Conservation (phyloP, 495 filamentous ascomycete genomes). For the Neurospora cerealis region DNA sequence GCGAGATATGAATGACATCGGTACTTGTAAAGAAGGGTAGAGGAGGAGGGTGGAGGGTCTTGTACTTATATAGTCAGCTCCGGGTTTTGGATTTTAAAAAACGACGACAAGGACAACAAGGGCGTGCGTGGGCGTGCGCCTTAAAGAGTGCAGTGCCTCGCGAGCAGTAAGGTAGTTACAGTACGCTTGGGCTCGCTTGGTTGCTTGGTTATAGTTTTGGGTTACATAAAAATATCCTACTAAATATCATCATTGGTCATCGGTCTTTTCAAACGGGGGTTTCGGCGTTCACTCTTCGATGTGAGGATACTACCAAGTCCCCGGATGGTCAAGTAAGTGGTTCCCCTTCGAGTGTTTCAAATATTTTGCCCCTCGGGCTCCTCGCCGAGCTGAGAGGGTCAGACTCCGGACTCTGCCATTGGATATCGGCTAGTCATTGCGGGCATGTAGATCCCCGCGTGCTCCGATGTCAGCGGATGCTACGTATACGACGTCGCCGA, state of each 20-base stretch:
- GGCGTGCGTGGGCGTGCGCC: neutral
- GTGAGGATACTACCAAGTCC: neutral
- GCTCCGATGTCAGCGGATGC: neutral
- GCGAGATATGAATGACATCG: neutral
- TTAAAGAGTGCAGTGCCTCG: neutral
- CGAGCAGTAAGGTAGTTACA: conserved; percentile 1
- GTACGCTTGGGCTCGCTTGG: neutral
- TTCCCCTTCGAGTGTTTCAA: neutral
- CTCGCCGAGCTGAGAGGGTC: neutral
- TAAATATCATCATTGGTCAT: neutral
- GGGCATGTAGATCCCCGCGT: neutral
- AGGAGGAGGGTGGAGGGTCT: neutral
- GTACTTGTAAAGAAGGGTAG: neutral
- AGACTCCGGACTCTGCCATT: neutral
- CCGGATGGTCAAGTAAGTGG: neutral
- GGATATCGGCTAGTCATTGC: neutral
- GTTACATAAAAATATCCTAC: neutral
- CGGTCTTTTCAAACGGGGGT: neutral
- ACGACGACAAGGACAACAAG: neutral
- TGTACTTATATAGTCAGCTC: neutral
- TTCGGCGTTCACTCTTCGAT: neutral
- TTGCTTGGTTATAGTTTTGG: neutral
- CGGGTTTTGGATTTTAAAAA: neutral
- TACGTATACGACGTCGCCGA: neutral
- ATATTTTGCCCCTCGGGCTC: neutral